Percentiles rank a stretch among this genome's conserved stretches.
phyloP scores from a whole-genome alignment of 2,329 filamentous ascomycete species.

The Hypoxylon sp. region DNA sequence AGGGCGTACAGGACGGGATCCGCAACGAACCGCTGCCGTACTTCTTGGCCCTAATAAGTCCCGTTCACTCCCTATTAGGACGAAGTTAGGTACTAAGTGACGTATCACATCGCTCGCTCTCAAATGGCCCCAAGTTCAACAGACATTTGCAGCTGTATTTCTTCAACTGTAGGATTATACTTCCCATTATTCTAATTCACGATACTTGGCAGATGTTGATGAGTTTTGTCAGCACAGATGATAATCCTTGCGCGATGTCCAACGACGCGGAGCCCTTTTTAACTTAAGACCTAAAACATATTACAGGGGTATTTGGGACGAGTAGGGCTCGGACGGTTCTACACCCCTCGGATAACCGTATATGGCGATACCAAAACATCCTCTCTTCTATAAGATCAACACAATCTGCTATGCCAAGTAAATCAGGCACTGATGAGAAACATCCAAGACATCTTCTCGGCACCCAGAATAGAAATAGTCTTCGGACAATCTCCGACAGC shows the following conservation, averaged over 20 bases:
- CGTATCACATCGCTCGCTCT: background rate
- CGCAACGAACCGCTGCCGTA: background rate
- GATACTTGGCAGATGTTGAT: conserved; percentile 21
- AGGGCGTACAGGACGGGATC: conserved; percentile 16
- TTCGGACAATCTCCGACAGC: conserved; percentile 26
- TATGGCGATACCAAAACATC: conserved; percentile 28
- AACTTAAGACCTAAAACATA: conserved; percentile 18
- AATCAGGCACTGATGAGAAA: conserved; percentile 33
- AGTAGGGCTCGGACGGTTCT: conserved; percentile 32
- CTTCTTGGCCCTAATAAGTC: conserved; percentile 9
- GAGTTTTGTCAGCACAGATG: conserved; percentile 16
- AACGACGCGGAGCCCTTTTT: background rate
- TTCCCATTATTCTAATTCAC: conserved; percentile 12
- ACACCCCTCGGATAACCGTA: conserved; percentile 26
- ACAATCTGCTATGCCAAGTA: conserved; percentile 35
- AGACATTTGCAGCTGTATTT: background rate
- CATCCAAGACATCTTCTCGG: conserved; percentile 34
- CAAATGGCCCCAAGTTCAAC: background rate
- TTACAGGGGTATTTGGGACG: conserved; percentile 22
- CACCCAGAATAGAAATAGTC: conserved; percentile 38
- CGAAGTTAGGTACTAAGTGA: background rate
- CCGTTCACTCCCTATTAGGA: too few relatives aligned
- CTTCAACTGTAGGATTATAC: background rate
- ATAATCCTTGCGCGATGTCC: conserved; percentile 20
- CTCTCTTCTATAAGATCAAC: conserved; percentile 33